Base-by-base conservation (phyloP, 768 basidiomycete genomes). In the Pleurotus citrinopileatus region DNA sequence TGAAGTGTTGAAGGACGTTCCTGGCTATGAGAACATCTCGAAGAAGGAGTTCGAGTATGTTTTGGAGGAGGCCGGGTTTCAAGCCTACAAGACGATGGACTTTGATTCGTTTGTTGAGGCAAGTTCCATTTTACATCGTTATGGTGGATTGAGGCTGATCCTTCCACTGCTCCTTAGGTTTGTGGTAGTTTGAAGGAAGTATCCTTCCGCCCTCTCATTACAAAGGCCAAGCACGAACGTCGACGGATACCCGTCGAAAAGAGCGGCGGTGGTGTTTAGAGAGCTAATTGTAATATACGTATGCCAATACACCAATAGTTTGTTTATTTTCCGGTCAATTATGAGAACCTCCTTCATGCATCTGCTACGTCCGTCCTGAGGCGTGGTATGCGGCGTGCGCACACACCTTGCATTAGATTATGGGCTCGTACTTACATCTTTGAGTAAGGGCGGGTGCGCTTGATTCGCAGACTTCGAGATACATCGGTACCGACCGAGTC, bases 81-180 rank as follows among this genome's bases (percentile, higher is more conserved):
- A 73, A 45, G 68, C 69, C 19, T 73, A 77, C 60, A 67, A 69
- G 25, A 77, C 79, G 23, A 70, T 97, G 43, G 83, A 86, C 57
- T 84, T 92, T 61, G 89, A 95, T 59, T 90, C 91, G 64, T 95
- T 95, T 67, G 75, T 94, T 45, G 92, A 95, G 82, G 91, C 91
- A 59, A 12, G 84, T 70, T 22, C 15, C 20, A 51, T 47, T 53
- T 42, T 55, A 27, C 50, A 53, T 29, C 0, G 42, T 34, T 10
- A 8, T 51, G 32, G 37, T 47, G 20, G 27, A 38, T 53, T 17
- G 25, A 50, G 36, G 36, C 36, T n/a, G n/a, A n/a, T 38, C 28
- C 22, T 17, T 43, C 48, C 25, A 43, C 56, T 15, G 52, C 15
- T 3, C 17, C 42, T 9, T 57, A 91, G 89, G 79, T 91, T 32